A percentile compares a stretch with the other conserved stretches of the same genome.
These are phyloP conservation scores for Peronospora farinosa DNA, from an alignment of 352 stramenopile species.

Conservation along the genomic window DNA sequence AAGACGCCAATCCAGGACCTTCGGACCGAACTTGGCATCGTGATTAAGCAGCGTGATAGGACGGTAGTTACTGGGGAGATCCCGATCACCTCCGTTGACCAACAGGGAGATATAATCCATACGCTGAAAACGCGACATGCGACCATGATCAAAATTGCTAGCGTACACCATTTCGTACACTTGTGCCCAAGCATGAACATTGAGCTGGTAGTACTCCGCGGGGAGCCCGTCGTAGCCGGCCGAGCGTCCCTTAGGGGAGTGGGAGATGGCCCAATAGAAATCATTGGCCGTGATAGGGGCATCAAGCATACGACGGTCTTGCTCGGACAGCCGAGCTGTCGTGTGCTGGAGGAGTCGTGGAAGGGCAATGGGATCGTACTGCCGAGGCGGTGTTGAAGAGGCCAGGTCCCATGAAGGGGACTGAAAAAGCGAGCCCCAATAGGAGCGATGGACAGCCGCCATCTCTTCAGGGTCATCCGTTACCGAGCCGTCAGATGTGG, in stretches of 20 bases:
- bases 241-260: conserved; percentile 5
- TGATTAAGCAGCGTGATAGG: conserved; percentile 16
- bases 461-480: neutral
- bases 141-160: conserved; percentile 1
- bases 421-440: conserved; percentile 1
- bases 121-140: conserved; percentile 11
- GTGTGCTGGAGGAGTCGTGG: neutral
- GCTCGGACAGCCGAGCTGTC: neutral
- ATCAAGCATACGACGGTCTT: neutral
- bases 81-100: conserved; percentile 3
- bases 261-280: conserved; percentile 15
- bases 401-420: neutral
- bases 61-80: conserved; percentile 4
- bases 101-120: conserved; percentile 13
- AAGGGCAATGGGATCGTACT: neutral
- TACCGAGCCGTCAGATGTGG: neutral
- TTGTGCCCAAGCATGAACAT: conserved; percentile 1
- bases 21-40: conserved; percentile 17
- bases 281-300: conserved; percentile 4
- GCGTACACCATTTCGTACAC: conserved; percentile 15
- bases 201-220: conserved; percentile 13
- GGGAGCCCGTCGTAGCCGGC: conserved; percentile 8
- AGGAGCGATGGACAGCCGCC: neutral
- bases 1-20: conserved; percentile 6
- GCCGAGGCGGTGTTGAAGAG: too few relatives aligned